These are phyloP conservation scores for Talaromyces sp. DNA, from an alignment of 2,329 filamentous ascomycete species.

Conservation along the genomic window DNA sequence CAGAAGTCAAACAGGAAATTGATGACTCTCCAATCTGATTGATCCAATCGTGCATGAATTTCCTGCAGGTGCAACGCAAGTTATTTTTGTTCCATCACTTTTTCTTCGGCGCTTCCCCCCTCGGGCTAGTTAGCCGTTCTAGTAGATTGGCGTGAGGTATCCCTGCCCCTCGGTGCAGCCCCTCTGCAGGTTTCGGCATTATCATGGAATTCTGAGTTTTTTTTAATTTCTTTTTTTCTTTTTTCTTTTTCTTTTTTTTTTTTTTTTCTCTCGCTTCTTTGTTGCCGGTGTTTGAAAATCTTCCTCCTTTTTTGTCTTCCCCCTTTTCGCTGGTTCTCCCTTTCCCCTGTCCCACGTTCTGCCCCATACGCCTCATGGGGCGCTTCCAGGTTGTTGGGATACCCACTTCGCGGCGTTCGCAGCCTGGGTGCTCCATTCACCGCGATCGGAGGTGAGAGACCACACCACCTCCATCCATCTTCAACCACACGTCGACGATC, in stretches of 20 bases:
- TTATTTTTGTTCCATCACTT: constrained; percentile 29
- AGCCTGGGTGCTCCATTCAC: constrained; percentile 4
- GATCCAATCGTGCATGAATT: constrained; percentile 25
- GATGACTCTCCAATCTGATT: constrained; percentile 17
- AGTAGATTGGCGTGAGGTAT: constrained; percentile 7
- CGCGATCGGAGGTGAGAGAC: constrained; percentile 14
- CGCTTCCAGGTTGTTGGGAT: constrained; percentile 16
- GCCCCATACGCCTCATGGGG: constrained; percentile 4
- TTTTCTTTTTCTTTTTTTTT: constrained; percentile 3
- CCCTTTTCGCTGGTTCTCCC: constrained; percentile 1
- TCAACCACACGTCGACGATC: constrained; percentile 1
- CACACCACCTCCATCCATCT: not conserved
- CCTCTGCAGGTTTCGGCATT: constrained; percentile 23
- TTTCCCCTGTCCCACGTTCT: constrained; percentile 3
- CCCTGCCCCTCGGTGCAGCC: constrained; percentile 22
- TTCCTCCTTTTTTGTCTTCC: not conserved
- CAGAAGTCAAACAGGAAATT: constrained; percentile 6
- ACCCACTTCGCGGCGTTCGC: constrained; percentile 5
- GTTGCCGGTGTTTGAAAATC: not conserved
- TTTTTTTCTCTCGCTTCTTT: constrained; percentile 1
- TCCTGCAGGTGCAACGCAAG: constrained; percentile 26
- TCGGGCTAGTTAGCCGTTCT: constrained; percentile 13
- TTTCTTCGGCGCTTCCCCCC: constrained; percentile 23
- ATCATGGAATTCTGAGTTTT: constrained; percentile 2
- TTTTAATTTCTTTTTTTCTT: constrained; percentile 4